These are phyloP conservation scores for Vigna reflexopilosa DNA, from an alignment of 306 rosid species.

Conservation along the genomic window DNA sequence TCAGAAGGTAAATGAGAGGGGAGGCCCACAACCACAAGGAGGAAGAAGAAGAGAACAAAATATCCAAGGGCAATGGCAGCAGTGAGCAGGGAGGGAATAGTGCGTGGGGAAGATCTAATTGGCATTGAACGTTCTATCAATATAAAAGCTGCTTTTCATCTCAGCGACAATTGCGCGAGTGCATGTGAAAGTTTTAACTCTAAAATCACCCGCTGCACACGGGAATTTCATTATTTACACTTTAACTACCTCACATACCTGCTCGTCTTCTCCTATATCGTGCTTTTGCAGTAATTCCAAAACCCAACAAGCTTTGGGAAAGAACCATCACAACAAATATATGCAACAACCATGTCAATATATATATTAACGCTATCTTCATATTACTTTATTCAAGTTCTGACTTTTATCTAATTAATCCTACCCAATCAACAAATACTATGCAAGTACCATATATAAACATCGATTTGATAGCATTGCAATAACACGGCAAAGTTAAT, in stretches of 20 bases:
- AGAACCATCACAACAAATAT: not conserved
- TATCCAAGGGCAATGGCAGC: slow-evolving; percentile 45
- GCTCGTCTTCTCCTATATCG: not conserved
- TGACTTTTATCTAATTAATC: too few species aligned
- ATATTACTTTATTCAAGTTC: not conserved
- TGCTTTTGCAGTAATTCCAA: not conserved
- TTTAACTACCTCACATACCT: not conserved
- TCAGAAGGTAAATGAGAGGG: slow-evolving; percentile 40
- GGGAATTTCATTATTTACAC: slow-evolving; percentile 26
- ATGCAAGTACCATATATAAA: not conserved
- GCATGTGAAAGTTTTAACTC: slow-evolving; percentile 59
- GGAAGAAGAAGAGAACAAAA: slow-evolving; percentile 46
- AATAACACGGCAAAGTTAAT: not conserved
- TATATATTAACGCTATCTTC: not conserved
- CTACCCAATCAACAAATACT: not conserved
- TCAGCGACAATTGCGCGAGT: slow-evolving; percentile 67
- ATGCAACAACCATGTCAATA: not conserved
- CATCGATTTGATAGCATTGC: not conserved
- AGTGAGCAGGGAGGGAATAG: slow-evolving; percentile 23
- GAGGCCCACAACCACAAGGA: slow-evolving; percentile 33
- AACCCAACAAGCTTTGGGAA: slow-evolving; percentile 29
- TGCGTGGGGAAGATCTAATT: slow-evolving; percentile 23
- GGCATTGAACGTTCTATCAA: not conserved
- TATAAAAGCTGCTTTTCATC: slow-evolving; percentile 52
- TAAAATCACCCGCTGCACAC: slow-evolving; percentile 60